Base-by-base conservation (phyloP, 2,329 filamentous ascomycete species). In the Cercospora beticola region DNA sequence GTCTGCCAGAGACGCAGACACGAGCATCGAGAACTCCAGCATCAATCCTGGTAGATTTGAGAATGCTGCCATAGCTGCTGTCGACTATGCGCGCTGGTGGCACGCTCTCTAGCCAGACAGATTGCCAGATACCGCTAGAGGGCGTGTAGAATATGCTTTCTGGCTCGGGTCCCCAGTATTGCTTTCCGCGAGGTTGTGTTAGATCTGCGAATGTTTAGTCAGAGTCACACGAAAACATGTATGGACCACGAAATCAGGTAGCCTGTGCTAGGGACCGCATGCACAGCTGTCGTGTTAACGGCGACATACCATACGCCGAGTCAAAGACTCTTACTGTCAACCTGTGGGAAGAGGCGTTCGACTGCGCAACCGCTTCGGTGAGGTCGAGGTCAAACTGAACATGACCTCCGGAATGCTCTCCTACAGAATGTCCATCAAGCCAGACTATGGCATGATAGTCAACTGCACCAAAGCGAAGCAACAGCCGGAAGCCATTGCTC, bases 71-170 rank as follows among this genome's bases (percentile, higher is more conserved):
- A 2, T 82, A 78, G 71, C 84, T 86, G 72, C 85, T 84, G 70
- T 88, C 84, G 3, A 83, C 86, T 62, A 89, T 82, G 12, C 86
- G 80, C 4, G 82, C 80, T 0, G 77, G 66, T 1, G 87, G 87
- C 1, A 88, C 86, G 49, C 82, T 82, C 71, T 89, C 87, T 1
- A 92, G 80, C 90, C 90, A 92, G 0, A 92, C 90, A 18, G 84
- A 85, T 75, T 92, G 90, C 90, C 90, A 92, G 71, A 92, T 92
- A 5, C 90, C 90, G 36, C 88, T 89, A 76, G 89, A 92, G 0
- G 90, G 87, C 0, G 87, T 88, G 76, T 92, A 92, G 77, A 90
- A 92, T 68, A 92, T 92, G 72, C 84, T 86, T 75, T 89, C 86
- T 0, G 87, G 86, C 76, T 87, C 82, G 8, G 76, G 73, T 18